Percentiles rank a stretch among this genome's conserved stretches.
These are phyloP conservation scores for Biscogniauxia sp. DNA, from an alignment of 2,329 filamentous ascomycete genomes.

Conservation along the genomic window DNA sequence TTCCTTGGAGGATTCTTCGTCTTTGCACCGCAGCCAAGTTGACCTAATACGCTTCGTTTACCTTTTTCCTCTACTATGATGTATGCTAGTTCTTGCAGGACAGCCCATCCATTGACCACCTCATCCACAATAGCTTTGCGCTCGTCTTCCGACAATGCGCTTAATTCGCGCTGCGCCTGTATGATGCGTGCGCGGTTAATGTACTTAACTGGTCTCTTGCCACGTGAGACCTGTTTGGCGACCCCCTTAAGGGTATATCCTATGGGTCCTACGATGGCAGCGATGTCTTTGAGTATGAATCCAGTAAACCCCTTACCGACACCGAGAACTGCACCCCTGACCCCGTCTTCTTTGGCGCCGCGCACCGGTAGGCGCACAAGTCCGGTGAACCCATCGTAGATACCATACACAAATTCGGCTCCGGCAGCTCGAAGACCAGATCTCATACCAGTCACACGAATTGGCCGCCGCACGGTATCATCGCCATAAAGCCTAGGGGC, in stretches of 20 bases:
- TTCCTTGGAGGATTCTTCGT: conserved; percentile 35
- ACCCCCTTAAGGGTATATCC: conserved; percentile 65
- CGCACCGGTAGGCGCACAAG: conserved; percentile 58
- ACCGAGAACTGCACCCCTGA: conserved; percentile 50
- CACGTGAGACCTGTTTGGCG: conserved; percentile 56
- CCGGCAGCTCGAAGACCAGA: conserved; percentile 62
- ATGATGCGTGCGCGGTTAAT: conserved; percentile 57
- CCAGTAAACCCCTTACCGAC: conserved; percentile 63
- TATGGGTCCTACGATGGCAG: conserved; percentile 58
- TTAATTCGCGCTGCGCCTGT: conserved; percentile 52
- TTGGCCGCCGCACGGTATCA: conserved; percentile 62
- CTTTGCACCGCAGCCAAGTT: conserved; percentile 26
- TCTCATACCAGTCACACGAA: conserved; percentile 61
- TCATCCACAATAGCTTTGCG: conserved; percentile 29
- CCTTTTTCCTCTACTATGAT: conserved; percentile 36
- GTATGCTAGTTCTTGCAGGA: conserved; percentile 40
- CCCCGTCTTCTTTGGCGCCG: conserved; percentile 54
- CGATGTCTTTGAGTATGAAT: conserved; percentile 62
- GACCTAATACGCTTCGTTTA: conserved; percentile 12
- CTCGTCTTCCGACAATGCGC: conserved; percentile 33
- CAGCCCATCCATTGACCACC: conserved; percentile 40
- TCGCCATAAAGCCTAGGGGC: conserved; percentile 69
- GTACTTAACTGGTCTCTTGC: conserved; percentile 50
- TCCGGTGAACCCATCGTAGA: conserved; percentile 65
- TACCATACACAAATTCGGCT: conserved; percentile 59